phyloP scores from a whole-genome alignment of 78 protist genomes.

The Cavenderia fasciculata region DNA sequence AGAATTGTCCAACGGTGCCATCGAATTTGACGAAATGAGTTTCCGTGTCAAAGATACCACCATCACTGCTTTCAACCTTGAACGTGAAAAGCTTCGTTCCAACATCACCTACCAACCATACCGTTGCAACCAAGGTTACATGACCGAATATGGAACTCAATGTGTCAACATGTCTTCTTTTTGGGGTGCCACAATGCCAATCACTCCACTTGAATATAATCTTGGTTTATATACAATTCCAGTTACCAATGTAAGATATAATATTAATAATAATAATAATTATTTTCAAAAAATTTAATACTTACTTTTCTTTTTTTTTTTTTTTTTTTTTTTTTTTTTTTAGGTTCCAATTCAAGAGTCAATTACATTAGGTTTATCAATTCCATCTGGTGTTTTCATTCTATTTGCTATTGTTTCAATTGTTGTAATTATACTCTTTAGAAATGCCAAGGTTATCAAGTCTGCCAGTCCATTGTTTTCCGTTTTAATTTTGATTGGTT shows the following conservation, averaged over 20 bases:
- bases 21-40: slow-evolving; percentile 5
- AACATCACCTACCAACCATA: background rate
- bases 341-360: slow-evolving; percentile 11
- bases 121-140: background rate
- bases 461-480: slow-evolving; percentile 50
- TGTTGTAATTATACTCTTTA: background rate
- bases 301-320: too few relatives aligned
- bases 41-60: background rate
- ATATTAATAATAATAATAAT: background rate
- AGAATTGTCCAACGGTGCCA: background rate
- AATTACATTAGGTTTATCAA: slow-evolving; percentile 25
- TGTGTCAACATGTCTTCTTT: too few relatives aligned
- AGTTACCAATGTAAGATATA: slow-evolving; percentile 11
- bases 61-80: background rate
- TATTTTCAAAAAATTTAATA: background rate
- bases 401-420: background rate
- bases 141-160: too few relatives aligned
- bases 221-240: slow-evolving; percentile 33
- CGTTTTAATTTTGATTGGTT: slow-evolving; percentile 18
- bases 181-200: too few relatives aligned
- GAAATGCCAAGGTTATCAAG: slow-evolving; percentile 9
- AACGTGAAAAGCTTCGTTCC: background rate
- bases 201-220: too few relatives aligned
- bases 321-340: background rate
- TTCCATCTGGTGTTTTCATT: background rate